Percentiles rank a stretch among this genome's conserved stretches.
phyloP scores from a whole-genome alignment of 2,329 filamentous ascomycete species.

The Monosporascus sp. region DNA sequence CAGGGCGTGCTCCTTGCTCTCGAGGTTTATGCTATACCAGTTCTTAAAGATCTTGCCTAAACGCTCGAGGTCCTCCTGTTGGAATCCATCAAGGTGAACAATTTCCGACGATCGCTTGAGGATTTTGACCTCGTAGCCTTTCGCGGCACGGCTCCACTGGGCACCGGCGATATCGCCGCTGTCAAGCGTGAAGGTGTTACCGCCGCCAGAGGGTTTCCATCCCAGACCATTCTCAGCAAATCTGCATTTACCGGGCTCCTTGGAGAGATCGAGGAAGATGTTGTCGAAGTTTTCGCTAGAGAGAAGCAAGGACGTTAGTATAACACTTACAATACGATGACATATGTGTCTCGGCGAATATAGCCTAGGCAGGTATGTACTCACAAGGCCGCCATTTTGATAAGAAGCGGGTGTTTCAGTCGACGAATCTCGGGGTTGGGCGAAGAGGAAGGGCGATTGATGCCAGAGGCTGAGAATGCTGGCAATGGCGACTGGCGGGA shows the following conservation, averaged over 20 bases:
- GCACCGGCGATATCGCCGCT: conserved; percentile 77
- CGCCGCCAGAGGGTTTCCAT: conserved; percentile 85
- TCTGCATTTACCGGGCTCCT: conserved; percentile 85
- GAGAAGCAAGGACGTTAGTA: conserved; percentile 7
- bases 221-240: conserved; percentile 92
- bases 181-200: conserved; percentile 91
- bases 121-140: conserved; percentile 91
- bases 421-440: background rate
- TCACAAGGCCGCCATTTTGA: conserved; percentile 25
- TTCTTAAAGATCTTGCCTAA: conserved; percentile 92
- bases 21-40: conserved; percentile 92
- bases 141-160: conserved; percentile 91
- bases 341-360: background rate
- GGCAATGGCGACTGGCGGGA: background rate
- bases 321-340: background rate
- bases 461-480: background rate
- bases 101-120: conserved; percentile 77
- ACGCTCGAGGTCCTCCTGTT: conserved; percentile 89
- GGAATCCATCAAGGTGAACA: conserved; percentile 91
- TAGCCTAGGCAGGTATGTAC: conserved; percentile 1
- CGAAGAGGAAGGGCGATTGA: background rate
- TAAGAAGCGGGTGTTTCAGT: background rate
- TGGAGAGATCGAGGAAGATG: conserved; percentile 93
- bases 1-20: conserved; percentile 88
- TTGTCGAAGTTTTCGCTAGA: conserved; percentile 90